These are phyloP conservation scores for Talaromyces sp. DNA, from an alignment of 2,329 filamentous ascomycete genomes.

Conservation along the genomic window DNA sequence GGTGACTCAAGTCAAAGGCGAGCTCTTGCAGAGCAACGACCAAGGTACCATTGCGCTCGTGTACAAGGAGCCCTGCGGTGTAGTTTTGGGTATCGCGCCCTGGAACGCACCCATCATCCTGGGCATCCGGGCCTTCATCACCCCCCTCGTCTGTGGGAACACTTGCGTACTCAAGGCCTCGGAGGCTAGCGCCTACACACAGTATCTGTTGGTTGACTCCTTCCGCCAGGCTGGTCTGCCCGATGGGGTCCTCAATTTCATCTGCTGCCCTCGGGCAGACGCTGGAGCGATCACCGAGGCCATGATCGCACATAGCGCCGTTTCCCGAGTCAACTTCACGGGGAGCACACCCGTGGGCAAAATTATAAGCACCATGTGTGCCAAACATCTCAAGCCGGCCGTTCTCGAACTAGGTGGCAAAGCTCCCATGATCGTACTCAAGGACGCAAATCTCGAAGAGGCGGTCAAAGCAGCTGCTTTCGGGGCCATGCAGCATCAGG, in stretches of 20 bases:
- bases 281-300: not conserved
- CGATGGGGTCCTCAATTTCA: not conserved
- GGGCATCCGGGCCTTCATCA: not conserved
- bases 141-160: not conserved
- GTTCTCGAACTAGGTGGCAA: not conserved
- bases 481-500: not conserved
- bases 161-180: not conserved
- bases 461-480: not conserved
- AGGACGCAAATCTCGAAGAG: not conserved
- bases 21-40: not conserved
- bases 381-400: not conserved
- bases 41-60: not conserved
- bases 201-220: not conserved
- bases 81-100: not conserved
- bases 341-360: not conserved
- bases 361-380: not conserved
- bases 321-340: not conserved
- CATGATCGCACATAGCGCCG: not conserved
- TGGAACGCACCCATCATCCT: not conserved
- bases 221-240: not conserved
- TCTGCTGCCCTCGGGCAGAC: not conserved
- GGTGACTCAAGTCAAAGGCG: not conserved
- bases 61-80: not conserved
- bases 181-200: not conserved
- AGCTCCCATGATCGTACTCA: not conserved